Percentiles rank a stretch among this genome's conserved stretches.
Conservation (phyloP, 2,329 filamentous ascomycete species). For the Colletotrichum theobromicola region DNA sequence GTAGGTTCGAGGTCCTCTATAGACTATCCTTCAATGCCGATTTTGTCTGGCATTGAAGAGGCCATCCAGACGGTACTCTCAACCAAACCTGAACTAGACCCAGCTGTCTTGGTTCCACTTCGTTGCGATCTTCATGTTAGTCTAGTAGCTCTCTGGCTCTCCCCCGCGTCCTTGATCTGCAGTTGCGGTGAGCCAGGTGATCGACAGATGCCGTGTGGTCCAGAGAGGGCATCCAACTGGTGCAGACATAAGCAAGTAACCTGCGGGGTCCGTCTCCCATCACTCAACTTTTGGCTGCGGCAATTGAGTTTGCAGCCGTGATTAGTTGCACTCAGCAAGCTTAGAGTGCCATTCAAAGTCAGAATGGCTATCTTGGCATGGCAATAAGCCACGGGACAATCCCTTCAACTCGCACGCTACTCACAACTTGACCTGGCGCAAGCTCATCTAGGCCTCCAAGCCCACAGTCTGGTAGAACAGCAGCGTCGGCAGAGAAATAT, state of each 20-base stretch:
- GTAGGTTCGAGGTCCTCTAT: not conserved
- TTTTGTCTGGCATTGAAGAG: not conserved
- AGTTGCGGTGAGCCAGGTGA: constrained; percentile 3
- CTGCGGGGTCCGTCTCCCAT: not conserved
- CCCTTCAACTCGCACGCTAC: not conserved
- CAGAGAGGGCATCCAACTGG: not conserved
- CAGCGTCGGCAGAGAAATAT: not conserved
- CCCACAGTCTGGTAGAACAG: not conserved
- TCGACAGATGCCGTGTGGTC: not conserved
- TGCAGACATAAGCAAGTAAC: not conserved
- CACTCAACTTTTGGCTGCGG: not conserved
- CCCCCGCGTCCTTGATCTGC: not conserved
- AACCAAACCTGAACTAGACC: not conserved
- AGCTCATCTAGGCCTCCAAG: not conserved
- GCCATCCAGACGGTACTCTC: not conserved
- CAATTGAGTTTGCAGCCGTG: constrained; percentile 4
- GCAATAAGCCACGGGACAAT: not conserved
- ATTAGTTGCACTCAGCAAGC: not conserved
- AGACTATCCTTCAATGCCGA: not conserved
- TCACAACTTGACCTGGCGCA: not conserved
- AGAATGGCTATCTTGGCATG: not conserved
- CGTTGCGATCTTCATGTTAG: not conserved
- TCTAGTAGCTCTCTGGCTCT: not conserved
- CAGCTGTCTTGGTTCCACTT: not conserved
- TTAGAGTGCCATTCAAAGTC: not conserved